Conservation (phyloP, 2,329 filamentous ascomycete genomes). For the Biscogniauxia marginata region DNA sequence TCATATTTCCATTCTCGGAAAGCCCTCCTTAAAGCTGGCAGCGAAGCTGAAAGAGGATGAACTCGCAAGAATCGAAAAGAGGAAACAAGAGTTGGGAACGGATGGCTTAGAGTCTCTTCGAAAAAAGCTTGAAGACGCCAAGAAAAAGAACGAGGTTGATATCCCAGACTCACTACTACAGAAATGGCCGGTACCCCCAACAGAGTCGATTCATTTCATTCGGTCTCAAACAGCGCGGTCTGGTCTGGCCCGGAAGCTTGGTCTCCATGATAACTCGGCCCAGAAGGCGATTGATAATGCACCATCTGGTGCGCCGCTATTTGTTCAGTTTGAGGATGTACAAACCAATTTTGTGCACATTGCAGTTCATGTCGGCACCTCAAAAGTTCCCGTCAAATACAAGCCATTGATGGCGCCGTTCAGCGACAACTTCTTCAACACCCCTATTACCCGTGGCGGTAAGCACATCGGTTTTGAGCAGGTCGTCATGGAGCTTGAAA, state of each 20-base stretch:
- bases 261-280: slow-evolving; percentile 63
- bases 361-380: slow-evolving; percentile 76
- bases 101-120: slow-evolving; percentile 75
- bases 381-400: slow-evolving; percentile 72
- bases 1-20: slow-evolving; percentile 84
- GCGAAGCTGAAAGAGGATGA: slow-evolving; percentile 81
- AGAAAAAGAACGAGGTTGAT: slow-evolving; percentile 81
- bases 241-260: slow-evolving; percentile 72
- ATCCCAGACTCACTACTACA: slow-evolving; percentile 83
- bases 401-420: slow-evolving; percentile 85
- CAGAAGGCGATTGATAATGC: slow-evolving; percentile 76
- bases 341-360: slow-evolving; percentile 90
- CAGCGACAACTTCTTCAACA: slow-evolving; percentile 90
- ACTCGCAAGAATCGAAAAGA: slow-evolving; percentile 71
- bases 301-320: slow-evolving; percentile 65
- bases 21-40: slow-evolving; percentile 77
- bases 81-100: slow-evolving; percentile 76
- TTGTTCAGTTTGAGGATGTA: slow-evolving; percentile 96
- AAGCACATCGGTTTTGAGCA: slow-evolving; percentile 83
- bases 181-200: slow-evolving; percentile 76
- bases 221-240: slow-evolving; percentile 80
- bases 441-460: slow-evolving; percentile 76
- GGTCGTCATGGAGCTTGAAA: slow-evolving; percentile 86
- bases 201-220: slow-evolving; percentile 94
- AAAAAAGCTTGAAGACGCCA: slow-evolving; percentile 76